Conservation (phyloP, 2,329 filamentous ascomycete genomes). For the Pseudopyrenochaeta lycopersici region DNA sequence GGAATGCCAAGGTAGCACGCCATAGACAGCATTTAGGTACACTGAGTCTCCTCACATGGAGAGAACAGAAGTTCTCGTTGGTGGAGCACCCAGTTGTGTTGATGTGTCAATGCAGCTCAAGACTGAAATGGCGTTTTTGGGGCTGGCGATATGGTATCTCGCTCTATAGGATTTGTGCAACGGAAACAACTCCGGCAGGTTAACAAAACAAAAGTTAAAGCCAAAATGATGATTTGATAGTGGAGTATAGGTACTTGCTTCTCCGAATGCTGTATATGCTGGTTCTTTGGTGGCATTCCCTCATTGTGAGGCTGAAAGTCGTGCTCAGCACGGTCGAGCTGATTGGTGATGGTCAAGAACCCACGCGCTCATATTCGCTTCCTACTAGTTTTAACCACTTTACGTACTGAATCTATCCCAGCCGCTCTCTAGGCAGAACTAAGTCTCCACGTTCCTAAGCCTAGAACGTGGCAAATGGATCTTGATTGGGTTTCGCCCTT, state of each 20-base stretch:
- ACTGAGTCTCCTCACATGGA: not conserved
- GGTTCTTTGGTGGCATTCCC: not conserved
- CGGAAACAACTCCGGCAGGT: not conserved
- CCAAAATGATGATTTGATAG: not conserved
- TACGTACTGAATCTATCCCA: not conserved
- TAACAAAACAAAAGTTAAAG: not conserved
- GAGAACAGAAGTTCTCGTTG: not conserved
- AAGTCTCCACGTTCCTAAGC: too few species aligned
- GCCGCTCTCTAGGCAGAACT: too few species aligned
- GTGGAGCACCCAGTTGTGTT: not conserved
- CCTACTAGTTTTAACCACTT: not conserved
- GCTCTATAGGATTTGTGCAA: not conserved
- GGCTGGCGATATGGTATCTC: not conserved
- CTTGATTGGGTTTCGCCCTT: too few species aligned
- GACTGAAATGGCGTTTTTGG: conserved; percentile 3
- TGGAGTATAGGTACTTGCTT: not conserved
- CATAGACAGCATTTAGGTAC: not conserved
- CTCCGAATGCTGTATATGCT: not conserved
- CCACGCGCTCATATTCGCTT: not conserved
- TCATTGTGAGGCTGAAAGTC: conserved; percentile 13
- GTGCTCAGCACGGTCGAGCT: not conserved
- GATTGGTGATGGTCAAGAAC: not conserved
- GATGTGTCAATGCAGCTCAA: not conserved
- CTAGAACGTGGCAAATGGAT: too few species aligned
- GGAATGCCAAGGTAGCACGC: not conserved